Evolutionary conservation across 2,329 filamentous ascomycete species (phyloP), one percentile per base, ranked within the genome.

Genomic region (Leptographium galeiforme): DNA sequence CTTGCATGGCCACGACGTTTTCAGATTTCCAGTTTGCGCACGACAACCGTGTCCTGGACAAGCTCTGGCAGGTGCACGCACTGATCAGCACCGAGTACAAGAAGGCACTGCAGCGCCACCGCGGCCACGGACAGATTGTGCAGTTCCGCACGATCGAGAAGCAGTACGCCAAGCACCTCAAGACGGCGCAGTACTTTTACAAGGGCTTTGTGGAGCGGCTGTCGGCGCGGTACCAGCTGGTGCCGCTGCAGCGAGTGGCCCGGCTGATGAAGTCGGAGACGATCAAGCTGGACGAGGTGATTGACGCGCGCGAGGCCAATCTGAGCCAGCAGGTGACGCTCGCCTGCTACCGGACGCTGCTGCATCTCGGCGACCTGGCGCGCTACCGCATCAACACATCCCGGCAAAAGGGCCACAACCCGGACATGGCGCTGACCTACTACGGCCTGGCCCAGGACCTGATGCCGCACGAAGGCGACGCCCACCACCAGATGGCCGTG

Each of bases 401-500:
- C 55, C 81, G 84, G 55, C 77, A 77, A 56, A 89, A 86, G 66
- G 78, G 81, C 58, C 82, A 82, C 52, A 86, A 85, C 61, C 94
- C 87, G 74, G 85, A 85, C 32, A 81, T 81, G 14, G 89, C 91
- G 14, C 75, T 90, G 62, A 83, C 85, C 12, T 95, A 91, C 67
- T 97, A 98, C 67, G 74, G 79, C 53, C 73, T 97, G 56, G 93
- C 93, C 25, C 81, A 83, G 58, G 81, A 85, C 51, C 77, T 97
- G 52, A 78, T 86, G 60, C 89, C 91, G 4, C 74, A 80, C 18
- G 89, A 86, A 47, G 91, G 91, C 34, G 80, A 83, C 57, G 86
- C 89, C 16, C 86, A 94, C 63, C 91, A 98, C 63, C 93, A 97
- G 67, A 81, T 93, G 66, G 90, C 87, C 39, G 87, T 97, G 39